phyloP scores from a whole-genome alignment of 73 alveolate species.

The Stentor coeruleus region DNA sequence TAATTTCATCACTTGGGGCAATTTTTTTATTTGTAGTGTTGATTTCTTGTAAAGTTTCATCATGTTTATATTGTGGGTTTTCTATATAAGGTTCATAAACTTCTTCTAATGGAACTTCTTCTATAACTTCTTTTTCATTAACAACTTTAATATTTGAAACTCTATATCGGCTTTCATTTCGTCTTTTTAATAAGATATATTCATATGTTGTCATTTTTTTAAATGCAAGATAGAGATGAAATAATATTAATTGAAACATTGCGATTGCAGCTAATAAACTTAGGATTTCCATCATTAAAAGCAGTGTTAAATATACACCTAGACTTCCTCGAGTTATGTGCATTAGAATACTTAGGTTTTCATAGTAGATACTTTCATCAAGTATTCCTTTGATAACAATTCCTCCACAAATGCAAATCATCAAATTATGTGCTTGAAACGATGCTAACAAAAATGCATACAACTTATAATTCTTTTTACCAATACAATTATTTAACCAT shows the following conservation, averaged over 20 bases:
- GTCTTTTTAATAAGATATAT: not conserved
- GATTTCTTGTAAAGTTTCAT: too few species aligned
- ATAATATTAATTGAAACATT: not conserved
- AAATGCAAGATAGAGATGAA: slow-evolving; percentile 16
- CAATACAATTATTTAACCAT: slow-evolving; percentile 78
- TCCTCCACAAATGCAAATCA: slow-evolving; percentile 7
- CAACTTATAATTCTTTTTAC: slow-evolving; percentile 53
- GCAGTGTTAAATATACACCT: not conserved
- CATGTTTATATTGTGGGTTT: not conserved
- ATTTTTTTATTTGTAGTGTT: too few species aligned
- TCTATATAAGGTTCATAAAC: slow-evolving; percentile 16
- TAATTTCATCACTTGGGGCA: too few species aligned
- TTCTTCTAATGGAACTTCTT: slow-evolving; percentile 15
- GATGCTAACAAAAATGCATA: not conserved
- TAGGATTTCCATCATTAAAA: not conserved
- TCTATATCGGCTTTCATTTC: not conserved
- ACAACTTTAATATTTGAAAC: not conserved
- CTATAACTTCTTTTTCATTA: not conserved
- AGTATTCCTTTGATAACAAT: not conserved
- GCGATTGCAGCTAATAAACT: slow-evolving; percentile 2
- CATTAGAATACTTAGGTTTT: not conserved
- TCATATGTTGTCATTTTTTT: slow-evolving; percentile 28
- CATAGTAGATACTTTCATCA: not conserved
- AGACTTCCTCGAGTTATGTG: not conserved
- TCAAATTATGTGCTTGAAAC: not conserved